Evolutionary conservation across 2,329 filamentous ascomycete species (phyloP).

Genomic region (Ceratocystis cubensis): DNA sequence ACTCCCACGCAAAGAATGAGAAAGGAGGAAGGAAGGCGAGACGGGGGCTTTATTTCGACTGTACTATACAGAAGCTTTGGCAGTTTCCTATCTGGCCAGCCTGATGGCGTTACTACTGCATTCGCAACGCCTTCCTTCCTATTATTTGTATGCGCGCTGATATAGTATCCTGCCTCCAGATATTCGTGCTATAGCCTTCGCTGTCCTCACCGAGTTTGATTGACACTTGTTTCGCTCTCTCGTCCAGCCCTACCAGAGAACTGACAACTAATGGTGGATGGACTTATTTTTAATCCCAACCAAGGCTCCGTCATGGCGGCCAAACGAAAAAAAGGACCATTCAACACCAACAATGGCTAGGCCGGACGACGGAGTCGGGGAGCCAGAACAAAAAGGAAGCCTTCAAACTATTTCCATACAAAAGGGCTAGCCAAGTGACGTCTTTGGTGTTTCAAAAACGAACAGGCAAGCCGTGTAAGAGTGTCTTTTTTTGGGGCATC

Average conservation of each 20-base stretch:
- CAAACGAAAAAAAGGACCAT: background rate
- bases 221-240: background rate
- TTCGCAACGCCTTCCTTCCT: too few species aligned
- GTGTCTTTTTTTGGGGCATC: background rate
- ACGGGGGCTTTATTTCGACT: constrained; percentile 3
- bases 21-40: constrained; percentile 3
- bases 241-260: background rate
- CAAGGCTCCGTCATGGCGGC: background rate
- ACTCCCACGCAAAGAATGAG: background rate
- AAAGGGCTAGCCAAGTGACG: background rate
- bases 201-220: background rate
- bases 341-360: constrained; percentile 1
- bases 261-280: background rate
- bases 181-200: too few species aligned
- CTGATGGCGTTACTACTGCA: background rate
- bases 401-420: constrained; percentile 1
- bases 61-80: background rate
- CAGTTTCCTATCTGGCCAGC: background rate
- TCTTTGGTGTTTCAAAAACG: constrained; percentile 10
- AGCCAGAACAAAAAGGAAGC: background rate
- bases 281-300: background rate
- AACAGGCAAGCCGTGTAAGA: background rate
- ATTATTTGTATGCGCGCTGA: too few species aligned
- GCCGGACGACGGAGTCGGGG: background rate
- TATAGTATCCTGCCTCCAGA: too few species aligned